These are phyloP conservation scores for Oehlia diaphana DNA, from an alignment of 192 early-diverging fungal genomes.

Conservation along the genomic window DNA sequence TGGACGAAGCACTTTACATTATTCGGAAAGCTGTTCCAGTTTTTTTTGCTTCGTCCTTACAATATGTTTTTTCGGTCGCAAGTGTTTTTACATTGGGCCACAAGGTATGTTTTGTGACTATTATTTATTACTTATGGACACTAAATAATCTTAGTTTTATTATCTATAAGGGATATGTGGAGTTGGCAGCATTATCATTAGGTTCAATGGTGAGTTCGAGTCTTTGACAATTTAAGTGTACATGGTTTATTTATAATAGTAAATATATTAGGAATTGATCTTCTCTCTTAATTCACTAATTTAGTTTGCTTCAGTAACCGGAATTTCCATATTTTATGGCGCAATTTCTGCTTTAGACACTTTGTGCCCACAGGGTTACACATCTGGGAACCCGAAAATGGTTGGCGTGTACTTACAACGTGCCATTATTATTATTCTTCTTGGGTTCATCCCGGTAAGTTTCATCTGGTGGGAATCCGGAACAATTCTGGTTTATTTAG, in stretches of 20 bases:
- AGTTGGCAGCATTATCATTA: conserved; percentile 70
- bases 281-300: not conserved
- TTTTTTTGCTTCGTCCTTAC: conserved; percentile 64
- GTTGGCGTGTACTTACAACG: conserved; percentile 81
- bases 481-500: conserved; percentile 60
- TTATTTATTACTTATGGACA: not conserved
- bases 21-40: conserved; percentile 51
- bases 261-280: not conserved
- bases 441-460: conserved; percentile 72
- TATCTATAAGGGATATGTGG: conserved; percentile 42
- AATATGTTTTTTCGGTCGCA: conserved; percentile 63
- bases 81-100: conserved; percentile 67
- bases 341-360: conserved; percentile 76
- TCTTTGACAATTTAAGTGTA: not conserved
- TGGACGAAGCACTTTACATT: conserved; percentile 19
- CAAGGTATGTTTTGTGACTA: conserved; percentile 40
- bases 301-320: conserved; percentile 62
- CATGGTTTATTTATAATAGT: not conserved
- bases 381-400: conserved; percentile 63
- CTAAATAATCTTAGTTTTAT: not conserved
- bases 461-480: conserved; percentile 70
- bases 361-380: conserved; percentile 71
- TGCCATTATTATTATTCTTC: conserved; percentile 70
- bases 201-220: conserved; percentile 54
- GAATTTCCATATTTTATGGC: conserved; percentile 69